A percentile compares a stretch with the other conserved stretches of the same genome.
These are phyloP conservation scores for Pseudogymnoascus sp. DNA, from an alignment of 2,329 filamentous ascomycete genomes.

Conservation along the genomic window DNA sequence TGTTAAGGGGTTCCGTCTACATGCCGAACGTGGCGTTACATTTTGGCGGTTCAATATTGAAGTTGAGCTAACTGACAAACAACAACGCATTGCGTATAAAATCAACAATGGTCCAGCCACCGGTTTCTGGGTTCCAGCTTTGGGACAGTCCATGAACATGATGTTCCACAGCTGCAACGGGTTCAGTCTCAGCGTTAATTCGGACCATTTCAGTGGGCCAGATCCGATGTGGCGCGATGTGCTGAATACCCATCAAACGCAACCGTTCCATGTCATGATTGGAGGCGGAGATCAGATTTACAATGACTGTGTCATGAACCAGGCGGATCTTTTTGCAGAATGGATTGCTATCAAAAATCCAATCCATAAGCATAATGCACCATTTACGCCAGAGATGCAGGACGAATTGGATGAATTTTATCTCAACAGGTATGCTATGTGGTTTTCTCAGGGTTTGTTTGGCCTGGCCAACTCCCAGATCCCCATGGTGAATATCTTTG, in stretches of 20 bases:
- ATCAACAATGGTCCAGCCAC: conserved; percentile 86
- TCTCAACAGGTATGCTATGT: conserved; percentile 77
- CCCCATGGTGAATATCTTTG: conserved; percentile 96
- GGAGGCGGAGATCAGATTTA: conserved; percentile 96
- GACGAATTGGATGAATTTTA: conserved; percentile 84
- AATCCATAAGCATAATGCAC: conserved; percentile 65
- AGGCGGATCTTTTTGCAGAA: conserved; percentile 67
- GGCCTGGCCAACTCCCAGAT: conserved; percentile 90
- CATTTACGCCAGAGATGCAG: conserved; percentile 75
- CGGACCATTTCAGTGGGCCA: conserved; percentile 76
- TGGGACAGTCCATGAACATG: conserved; percentile 85
- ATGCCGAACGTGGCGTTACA: conserved; percentile 76
- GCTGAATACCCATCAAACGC: conserved; percentile 79
- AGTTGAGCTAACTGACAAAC: conserved; percentile 67
- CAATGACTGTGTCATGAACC: conserved; percentile 72
- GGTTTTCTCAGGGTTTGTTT: conserved; percentile 95
- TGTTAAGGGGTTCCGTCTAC: conserved; percentile 70
- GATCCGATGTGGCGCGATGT: conserved; percentile 97
- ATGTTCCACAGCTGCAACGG: conserved; percentile 99
- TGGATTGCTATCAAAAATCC: conserved; percentile 80
- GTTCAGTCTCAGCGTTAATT: conserved; percentile 71
- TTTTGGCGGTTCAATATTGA: conserved; percentile 98
- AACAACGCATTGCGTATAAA: conserved; percentile 86
- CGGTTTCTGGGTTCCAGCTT: conserved; percentile 89
- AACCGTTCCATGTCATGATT: conserved; percentile 96